These are phyloP conservation scores for Gryganskiella cystojenkinii DNA, from an alignment of 192 early-diverging fungal genomes.

Conservation along the genomic window DNA sequence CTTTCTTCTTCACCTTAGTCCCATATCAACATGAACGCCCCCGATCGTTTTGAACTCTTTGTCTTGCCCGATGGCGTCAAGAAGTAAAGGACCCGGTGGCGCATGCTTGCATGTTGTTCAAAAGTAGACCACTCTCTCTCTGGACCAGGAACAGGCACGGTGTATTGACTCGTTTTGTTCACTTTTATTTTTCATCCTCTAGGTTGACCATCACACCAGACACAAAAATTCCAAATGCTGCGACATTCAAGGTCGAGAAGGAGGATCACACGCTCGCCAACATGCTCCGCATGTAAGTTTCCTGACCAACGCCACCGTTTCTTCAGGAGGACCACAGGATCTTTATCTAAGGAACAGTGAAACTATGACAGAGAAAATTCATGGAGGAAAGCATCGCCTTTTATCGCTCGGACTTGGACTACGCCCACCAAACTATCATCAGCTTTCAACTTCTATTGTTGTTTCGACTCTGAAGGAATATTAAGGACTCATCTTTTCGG, in stretches of 20 bases:
- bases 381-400: too few relatives aligned
- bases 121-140: background rate
- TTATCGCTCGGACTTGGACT: background rate
- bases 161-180: background rate
- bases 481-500: too few relatives aligned
- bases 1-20: too few relatives aligned
- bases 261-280: constrained; percentile 99
- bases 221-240: constrained; percentile 93
- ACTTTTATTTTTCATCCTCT: constrained; percentile 3
- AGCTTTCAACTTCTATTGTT: too few relatives aligned
- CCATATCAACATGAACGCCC: constrained; percentile 86
- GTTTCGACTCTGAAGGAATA: too few relatives aligned
- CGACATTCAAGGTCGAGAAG: constrained; percentile 89
- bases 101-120: background rate
- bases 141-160: background rate
- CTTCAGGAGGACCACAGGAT: background rate
- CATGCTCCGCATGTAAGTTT: constrained; percentile 85
- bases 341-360: background rate
- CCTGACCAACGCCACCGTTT: background rate
- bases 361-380: too few relatives aligned
- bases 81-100: constrained; percentile 57
- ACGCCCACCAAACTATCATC: background rate
- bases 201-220: constrained; percentile 87
- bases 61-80: constrained; percentile 79
- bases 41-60: constrained; percentile 87